A percentile compares a stretch with the other conserved stretches of the same genome.
Conservation (phyloP, 495 filamentous ascomycete species). For the Lasiosphaeris hirsuta region DNA sequence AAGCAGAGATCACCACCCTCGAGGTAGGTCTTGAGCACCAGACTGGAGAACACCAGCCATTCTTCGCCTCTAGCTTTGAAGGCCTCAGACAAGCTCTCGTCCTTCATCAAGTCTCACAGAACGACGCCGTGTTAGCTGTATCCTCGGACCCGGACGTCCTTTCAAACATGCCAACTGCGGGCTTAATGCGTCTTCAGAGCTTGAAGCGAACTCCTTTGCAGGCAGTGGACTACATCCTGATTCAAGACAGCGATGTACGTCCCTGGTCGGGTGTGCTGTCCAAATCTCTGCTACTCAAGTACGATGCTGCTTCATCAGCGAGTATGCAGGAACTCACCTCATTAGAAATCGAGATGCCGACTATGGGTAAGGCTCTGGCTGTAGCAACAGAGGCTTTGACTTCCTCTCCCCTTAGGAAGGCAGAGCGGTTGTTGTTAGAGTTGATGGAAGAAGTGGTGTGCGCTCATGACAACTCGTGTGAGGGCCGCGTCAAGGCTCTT, state of each 20-base stretch:
- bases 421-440: conserved; percentile 45
- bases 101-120: conserved; percentile 33
- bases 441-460: conserved; percentile 48
- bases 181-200: conserved; percentile 43
- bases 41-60: conserved; percentile 41
- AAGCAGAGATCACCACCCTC: conserved; percentile 55
- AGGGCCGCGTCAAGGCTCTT: conserved; percentile 2
- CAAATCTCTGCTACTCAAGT: conserved; percentile 52
- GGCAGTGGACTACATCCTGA: conserved; percentile 42
- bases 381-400: conserved; percentile 44
- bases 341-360: conserved; percentile 62
- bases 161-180: conserved; percentile 41
- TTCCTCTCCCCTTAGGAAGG: conserved; percentile 44
- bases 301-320: conserved; percentile 51
- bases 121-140: conserved; percentile 12
- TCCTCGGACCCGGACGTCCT: conserved; percentile 40
- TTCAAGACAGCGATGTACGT: conserved; percentile 29
- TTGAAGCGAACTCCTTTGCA: conserved; percentile 39
- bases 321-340: conserved; percentile 59
- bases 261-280: conserved; percentile 55
- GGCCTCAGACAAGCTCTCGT: conserved; percentile 60
- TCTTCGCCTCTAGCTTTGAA: conserved; percentile 64
- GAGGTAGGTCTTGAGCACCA: conserved; percentile 43
- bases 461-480: conserved; percentile 33
- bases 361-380: conserved; percentile 54